Evolutionary conservation across 306 rosid genomes (phyloP), one percentile per base, ranked within the genome.

Genomic region (Quercus agrifolia): DNA sequence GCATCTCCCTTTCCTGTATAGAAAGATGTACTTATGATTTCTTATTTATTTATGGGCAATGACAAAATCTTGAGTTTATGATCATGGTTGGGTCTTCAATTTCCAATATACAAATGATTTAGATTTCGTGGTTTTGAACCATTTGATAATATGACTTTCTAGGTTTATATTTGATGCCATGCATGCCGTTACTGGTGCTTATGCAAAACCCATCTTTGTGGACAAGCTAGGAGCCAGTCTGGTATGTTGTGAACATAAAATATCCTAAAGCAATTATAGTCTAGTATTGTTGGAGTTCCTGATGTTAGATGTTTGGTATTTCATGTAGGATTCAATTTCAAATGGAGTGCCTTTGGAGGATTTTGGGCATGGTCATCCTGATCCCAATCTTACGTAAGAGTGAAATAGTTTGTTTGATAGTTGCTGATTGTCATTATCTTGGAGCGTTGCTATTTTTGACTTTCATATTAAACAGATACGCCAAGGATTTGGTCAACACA

Each of bases 111-210:
- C 30, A 49, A 46, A 25, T 10, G 64, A 59, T 74, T 57, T 21
- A 52, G 30, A 70, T 74, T 77, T 38, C 82, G 44, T 31, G 67
- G 64, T 59, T 80, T 70, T 76, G 77, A 78, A 73, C 52, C 59
- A 59, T 74, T 66, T 71, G 74, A 20, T 77, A 38, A 70, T 76
- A 74, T 70, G 33, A 51, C 71, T 35, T 83, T 76, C 74, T 77
- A 96, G 98, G 96, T 91, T 93, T 83, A 56, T 83, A 70, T 93
- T 89, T 81, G 99, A 95, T 73, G 98, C 97, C 83, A 96, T 96
- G 99, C 99, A 96, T 83, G 99, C 99, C 25, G 94, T 96, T 81
- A 87, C 97, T 78, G 99, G 99, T 71, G 98, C 99, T 82, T 96
- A 96, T 85, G 94, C 97, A 46, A 88, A 85, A 80, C 98, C 99